Evolutionary conservation across 139 green algal species (phyloP).

Genomic region (Chlamydomonas asymmetrica): DNA sequence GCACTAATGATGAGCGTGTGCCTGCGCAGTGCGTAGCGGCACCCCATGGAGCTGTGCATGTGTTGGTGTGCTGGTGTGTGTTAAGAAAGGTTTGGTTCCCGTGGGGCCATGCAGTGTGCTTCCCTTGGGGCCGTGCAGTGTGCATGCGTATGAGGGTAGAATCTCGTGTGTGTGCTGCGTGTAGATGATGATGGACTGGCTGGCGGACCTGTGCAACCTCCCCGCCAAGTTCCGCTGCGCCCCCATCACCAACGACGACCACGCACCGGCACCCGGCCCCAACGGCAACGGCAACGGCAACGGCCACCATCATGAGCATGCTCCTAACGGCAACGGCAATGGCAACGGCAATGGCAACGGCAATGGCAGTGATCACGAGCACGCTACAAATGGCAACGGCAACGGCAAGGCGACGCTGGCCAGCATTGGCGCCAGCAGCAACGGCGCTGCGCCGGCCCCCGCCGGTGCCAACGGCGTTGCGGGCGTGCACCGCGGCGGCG

Average conservation of each 20-base stretch:
- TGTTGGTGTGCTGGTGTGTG: too few relatives aligned
- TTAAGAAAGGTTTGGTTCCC: background rate
- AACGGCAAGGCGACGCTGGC: too few relatives aligned
- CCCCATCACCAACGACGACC: background rate
- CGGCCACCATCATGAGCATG: too few relatives aligned
- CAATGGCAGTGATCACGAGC: background rate
- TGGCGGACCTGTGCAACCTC: conserved; percentile 74
- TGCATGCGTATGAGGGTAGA: background rate
- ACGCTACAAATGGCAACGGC: background rate
- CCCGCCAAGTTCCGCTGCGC: conserved; percentile 60
- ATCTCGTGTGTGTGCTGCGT: too few relatives aligned
- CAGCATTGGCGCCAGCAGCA: too few relatives aligned
- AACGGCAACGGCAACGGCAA: background rate
- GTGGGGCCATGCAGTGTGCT: background rate
- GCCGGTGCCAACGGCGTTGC: too few relatives aligned
- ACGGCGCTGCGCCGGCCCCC: too few relatives aligned
- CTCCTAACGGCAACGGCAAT: too few relatives aligned
- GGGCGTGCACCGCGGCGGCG: too few relatives aligned
- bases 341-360: too few relatives aligned
- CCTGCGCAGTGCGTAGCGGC: too few relatives aligned
- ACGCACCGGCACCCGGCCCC: background rate
- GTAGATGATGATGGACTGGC: conserved; percentile 85
- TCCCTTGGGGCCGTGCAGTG: background rate
- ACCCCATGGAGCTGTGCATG: too few relatives aligned
- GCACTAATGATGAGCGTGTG: background rate